These are phyloP conservation scores for Podospora pseudoanserina DNA, from an alignment of 495 filamentous ascomycete species.

Conservation along the genomic window DNA sequence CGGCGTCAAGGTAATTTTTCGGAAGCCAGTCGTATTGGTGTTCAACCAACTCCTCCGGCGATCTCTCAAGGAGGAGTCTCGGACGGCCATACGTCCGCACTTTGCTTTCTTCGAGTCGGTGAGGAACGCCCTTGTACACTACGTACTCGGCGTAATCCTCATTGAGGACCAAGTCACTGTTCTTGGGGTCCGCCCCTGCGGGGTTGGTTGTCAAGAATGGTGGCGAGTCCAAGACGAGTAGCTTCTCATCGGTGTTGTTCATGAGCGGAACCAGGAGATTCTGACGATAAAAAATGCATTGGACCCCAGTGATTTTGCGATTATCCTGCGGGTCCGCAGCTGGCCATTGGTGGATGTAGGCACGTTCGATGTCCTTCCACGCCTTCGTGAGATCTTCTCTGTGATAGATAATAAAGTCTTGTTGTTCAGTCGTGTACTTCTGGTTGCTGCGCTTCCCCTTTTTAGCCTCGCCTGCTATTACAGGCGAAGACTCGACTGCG, in stretches of 20 bases:
- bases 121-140: neutral
- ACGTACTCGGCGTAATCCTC: constrained; percentile 1
- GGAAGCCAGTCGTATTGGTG: constrained; percentile 36
- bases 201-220: neutral
- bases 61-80: constrained; percentile 30
- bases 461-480: neutral
- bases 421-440: constrained; percentile 23
- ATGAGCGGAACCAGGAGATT: constrained; percentile 28
- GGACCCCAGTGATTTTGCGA: constrained; percentile 29
- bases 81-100: constrained; percentile 4
- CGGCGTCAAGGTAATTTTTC: constrained; percentile 24
- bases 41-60: constrained; percentile 39
- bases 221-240: constrained; percentile 9
- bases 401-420: constrained; percentile 32
- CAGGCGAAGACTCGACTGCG: neutral
- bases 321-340: neutral
- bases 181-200: neutral
- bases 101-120: constrained; percentile 4
- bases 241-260: neutral
- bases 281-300: constrained; percentile 40
- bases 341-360: constrained; percentile 29
- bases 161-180: neutral
- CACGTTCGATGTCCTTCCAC: constrained; percentile 32
- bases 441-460: constrained; percentile 20
- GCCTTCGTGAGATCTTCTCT: constrained; percentile 31